Evolutionary conservation across 345 rosid species (phyloP), one percentile per base, ranked within the genome.

Genomic region (Geranium rotundifolium): DNA sequence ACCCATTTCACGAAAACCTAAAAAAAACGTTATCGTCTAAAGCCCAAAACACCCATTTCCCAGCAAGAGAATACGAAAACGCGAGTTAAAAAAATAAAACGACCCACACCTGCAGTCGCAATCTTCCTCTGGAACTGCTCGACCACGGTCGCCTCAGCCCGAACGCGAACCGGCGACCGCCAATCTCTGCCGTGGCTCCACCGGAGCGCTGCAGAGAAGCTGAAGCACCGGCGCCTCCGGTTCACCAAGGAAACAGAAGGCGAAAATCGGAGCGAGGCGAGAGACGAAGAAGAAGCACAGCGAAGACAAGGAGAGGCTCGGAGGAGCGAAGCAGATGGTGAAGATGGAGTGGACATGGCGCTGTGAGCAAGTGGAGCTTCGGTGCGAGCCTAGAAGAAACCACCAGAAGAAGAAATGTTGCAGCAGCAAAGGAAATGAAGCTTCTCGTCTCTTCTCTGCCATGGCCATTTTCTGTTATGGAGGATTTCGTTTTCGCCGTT

Each of bases 111-210:
- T 59, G 77, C 72, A 52, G 88, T 71, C 5, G 90, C 79, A 57
- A 85, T 79, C 70, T 73, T 84, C 9, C 90, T 63, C 59, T 78
- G 77, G 34, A 88, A 78, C 18, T 46, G 78, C 71, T 81, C 85
- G 59, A 79, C 52, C 10, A 71, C 67, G 0, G 92, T 82, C 82
- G 76, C 78, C 85, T 84, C 90, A 58, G 88, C 67, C 13, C 91
- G 88, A 18, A 83, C 81, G 41, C 88, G 70, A 49, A 78, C 34
- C 0, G 89, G 81, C 34, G 87, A 81, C 56, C 81, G 75, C 66
- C 95, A 85, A 66, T 83, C 85, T 49, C 79, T 76, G 52, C 91
- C 80, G 72, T 85, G 95, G 67, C 89, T 80, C 95, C 97, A 86
- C 57, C 68, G 9, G 79, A 84, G 65, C 67, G 69, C 18, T 76